Percentiles rank a stretch among this genome's conserved stretches.
These are phyloP conservation scores for Albizia julibrissin DNA, from an alignment of 306 rosid species.

Conservation along the genomic window DNA sequence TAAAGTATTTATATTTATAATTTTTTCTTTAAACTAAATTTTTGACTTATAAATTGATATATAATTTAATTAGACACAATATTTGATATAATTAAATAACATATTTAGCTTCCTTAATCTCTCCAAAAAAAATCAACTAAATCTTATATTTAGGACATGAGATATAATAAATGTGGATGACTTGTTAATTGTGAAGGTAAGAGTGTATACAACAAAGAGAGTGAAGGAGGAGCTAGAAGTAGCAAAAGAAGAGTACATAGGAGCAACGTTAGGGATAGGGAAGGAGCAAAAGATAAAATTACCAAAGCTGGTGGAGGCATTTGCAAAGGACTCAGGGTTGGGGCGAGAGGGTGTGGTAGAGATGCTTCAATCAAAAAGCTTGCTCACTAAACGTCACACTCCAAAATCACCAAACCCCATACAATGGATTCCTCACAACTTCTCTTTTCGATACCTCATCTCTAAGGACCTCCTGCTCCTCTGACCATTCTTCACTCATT, in stretches of 20 bases:
- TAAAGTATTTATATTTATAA: too few species aligned
- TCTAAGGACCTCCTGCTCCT: conserved; percentile 55
- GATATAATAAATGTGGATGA: too few species aligned
- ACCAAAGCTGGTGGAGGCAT: conserved; percentile 83
- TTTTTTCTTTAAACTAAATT: too few species aligned
- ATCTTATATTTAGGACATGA: too few species aligned
- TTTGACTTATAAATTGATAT: too few species aligned
- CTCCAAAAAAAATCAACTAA: too few species aligned
- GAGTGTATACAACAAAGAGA: conserved; percentile 71
- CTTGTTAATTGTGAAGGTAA: conserved; percentile 48
- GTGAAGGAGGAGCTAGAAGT: conserved; percentile 64
- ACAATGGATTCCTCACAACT: conserved; percentile 80
- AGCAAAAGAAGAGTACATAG: conserved; percentile 81
- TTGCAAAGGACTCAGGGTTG: conserved; percentile 62
- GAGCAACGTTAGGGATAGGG: conserved; percentile 71
- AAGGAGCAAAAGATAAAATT: conserved; percentile 68
- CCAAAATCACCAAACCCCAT: conserved; percentile 61
- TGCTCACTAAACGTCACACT: conserved; percentile 43
- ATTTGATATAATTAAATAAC: too few species aligned
- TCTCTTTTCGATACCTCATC: conserved; percentile 79
- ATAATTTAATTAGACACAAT: too few species aligned
- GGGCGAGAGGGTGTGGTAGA: conserved; percentile 51
- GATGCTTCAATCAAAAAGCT: conserved; percentile 58
- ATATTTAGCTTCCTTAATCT: too few species aligned
- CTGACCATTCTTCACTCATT: background rate